Evolutionary conservation across 2,329 filamentous ascomycete genomes (phyloP).

Genomic region (Meredithiella fracta): DNA sequence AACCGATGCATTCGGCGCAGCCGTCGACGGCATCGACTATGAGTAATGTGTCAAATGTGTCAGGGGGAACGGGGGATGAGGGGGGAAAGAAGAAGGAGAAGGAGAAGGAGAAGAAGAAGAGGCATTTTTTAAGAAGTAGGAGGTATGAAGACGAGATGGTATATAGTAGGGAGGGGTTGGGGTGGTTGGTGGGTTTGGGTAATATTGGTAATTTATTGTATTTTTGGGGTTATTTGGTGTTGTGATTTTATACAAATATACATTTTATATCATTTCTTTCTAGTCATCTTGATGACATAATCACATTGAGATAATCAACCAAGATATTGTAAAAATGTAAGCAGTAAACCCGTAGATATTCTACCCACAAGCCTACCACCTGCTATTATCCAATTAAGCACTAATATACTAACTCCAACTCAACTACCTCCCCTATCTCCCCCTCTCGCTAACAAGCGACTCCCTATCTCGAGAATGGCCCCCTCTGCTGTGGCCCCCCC

Average conservation of each 20-base stretch:
- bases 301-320: no score
- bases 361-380: not conserved
- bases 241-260: no score
- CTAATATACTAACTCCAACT: not conserved
- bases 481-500: slow-evolving; percentile 21
- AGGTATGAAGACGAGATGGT: not conserved
- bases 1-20: slow-evolving; percentile 12
- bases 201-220: not conserved
- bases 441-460: not conserved
- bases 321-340: no score
- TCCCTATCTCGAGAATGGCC: slow-evolving; percentile 24
- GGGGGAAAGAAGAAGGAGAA: slow-evolving; percentile 10
- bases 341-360: no score
- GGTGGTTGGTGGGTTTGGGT: no score
- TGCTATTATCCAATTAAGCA: not conserved
- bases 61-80: not conserved
- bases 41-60: slow-evolving; percentile 9
- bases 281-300: no score
- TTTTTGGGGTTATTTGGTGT: no score
- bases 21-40: slow-evolving; percentile 12
- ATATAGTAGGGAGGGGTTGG: not conserved
- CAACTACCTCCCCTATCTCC: not conserved
- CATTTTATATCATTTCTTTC: no score
- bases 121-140: slow-evolving; percentile 14
- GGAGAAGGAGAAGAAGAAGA: slow-evolving; percentile 15